phyloP scores from a whole-genome alignment of 2,329 filamentous ascomycete species.

The Paracoccidioides brasiliensis region DNA sequence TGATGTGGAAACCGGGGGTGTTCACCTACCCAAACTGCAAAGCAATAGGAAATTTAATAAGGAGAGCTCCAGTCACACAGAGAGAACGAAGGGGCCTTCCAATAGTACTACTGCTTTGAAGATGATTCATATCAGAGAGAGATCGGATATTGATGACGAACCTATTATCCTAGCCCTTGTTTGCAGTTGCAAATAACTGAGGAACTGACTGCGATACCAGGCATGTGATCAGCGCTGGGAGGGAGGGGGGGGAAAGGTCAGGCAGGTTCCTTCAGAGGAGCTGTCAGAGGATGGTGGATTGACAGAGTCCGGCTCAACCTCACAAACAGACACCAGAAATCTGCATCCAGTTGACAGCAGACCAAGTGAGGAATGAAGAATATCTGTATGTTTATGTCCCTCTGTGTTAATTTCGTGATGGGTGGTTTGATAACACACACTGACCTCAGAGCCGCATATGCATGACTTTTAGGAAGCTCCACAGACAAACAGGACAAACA shows the following conservation, averaged over 20 bases:
- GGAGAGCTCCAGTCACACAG: neutral
- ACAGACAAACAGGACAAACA: conserved; percentile 5
- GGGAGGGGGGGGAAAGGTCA: neutral
- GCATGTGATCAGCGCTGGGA: neutral
- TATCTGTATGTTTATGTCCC: too few species aligned
- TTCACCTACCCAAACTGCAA: neutral
- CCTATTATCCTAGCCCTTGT: neutral
- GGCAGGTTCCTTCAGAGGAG: neutral
- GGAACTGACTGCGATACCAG: neutral
- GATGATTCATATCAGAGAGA: conserved; percentile 1
- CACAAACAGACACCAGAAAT: neutral
- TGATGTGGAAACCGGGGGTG: neutral
- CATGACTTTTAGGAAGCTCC: too few species aligned
- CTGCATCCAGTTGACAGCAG: neutral
- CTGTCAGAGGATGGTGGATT: neutral
- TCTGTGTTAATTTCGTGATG: neutral
- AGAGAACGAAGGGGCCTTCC: neutral
- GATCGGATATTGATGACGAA: neutral
- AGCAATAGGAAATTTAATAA: neutral
- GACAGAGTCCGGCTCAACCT: neutral
- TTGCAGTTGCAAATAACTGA: neutral
- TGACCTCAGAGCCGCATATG: neutral
- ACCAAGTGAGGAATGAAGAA: neutral
- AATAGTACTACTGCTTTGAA: too few species aligned
- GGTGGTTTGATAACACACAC: neutral